A percentile compares a stretch with the other conserved stretches of the same genome.
Evolutionary conservation across 1,139 yeast genomes (phyloP).

Genomic region (Saccharomyces hybrid): DNA sequence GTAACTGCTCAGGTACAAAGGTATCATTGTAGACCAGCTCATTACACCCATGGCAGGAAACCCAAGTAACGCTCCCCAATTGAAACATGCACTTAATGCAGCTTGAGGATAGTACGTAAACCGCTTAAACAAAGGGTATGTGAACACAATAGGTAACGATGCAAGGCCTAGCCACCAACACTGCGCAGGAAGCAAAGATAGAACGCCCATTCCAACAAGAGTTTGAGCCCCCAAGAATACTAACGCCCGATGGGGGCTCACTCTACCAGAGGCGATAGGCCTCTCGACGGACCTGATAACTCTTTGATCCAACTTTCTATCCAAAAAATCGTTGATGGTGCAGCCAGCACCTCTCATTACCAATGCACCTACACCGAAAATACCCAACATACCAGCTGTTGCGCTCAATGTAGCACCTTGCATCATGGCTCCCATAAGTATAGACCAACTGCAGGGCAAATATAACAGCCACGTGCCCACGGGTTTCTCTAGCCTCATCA

Average conservation of each 20-base stretch:
- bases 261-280: slow-evolving; percentile 86
- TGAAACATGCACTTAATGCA: slow-evolving; percentile 71
- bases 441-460: slow-evolving; percentile 61
- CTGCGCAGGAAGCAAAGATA: slow-evolving; percentile 66
- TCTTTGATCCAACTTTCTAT: slow-evolving; percentile 70
- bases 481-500: slow-evolving; percentile 88
- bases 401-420: slow-evolving; percentile 59
- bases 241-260: slow-evolving; percentile 65
- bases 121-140: slow-evolving; percentile 89
- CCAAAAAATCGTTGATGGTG: slow-evolving; percentile 84
- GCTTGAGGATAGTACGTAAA: slow-evolving; percentile 94
- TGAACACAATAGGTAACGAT: slow-evolving; percentile 69
- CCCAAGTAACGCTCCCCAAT: slow-evolving; percentile 93
- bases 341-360: slow-evolving; percentile 98
- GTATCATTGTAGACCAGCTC: slow-evolving; percentile 64
- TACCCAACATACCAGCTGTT: slow-evolving; percentile 48
- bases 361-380: slow-evolving; percentile 78
- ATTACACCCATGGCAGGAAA: slow-evolving; percentile 94
- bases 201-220: slow-evolving; percentile 64
- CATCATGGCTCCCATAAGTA: slow-evolving; percentile 68
- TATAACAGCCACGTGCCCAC: slow-evolving; percentile 81
- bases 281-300: slow-evolving; percentile 84
- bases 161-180: slow-evolving; percentile 80
- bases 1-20: slow-evolving; percentile 69
- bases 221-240: slow-evolving; percentile 66